Evolutionary conservation across 2,329 filamentous ascomycete genomes (phyloP), one percentile per base, ranked within the genome.

Genomic region (Phoma sp.): DNA sequence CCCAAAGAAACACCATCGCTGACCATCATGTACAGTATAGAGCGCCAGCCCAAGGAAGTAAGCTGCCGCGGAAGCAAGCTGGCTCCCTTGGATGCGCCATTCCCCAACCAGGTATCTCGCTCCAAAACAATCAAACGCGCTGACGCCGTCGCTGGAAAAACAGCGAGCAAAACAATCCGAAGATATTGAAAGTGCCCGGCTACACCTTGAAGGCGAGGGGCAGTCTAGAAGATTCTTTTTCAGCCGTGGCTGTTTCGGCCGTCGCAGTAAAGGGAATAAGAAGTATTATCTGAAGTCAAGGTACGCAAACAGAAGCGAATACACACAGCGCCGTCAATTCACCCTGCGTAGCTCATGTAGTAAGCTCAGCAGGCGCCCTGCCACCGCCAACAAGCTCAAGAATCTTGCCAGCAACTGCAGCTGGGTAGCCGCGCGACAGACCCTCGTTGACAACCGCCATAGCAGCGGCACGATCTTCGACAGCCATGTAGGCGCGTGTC

Each of bases 401-500:
- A 58, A 98, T 93, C 83, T 97, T 98, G 78, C 90, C 91, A 39
- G 93, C 90, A 13, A 99, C 95, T 5, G 95, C 94, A 60, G 86
- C 86, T 41, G 95, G 95, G 72, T 98, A 99, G 35, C 93, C 93
- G 53, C 95, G 86, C 41, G 87, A 88, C 32, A 97, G 82, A 85
- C 97, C 97, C 82, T 99, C 95, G 51, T 89, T 84, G 22, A 96
- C 93, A 13, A 96, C 89, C 10, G 72, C 78, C 78, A 92, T 87
- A 35, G 95, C 95, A 54, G 85, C 83, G 43, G 87, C 84, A 31
- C 91, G 88, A 72, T 96, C 87, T 72, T 96, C 91, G 3, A 89
- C 89, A 10, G 92, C 87, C 50, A 99, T 85, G 77, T 89, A 97
- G 0, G 95, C 95, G 40, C 95, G 85, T 5, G 93, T 96, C 95